Conservation (phyloP, 495 filamentous ascomycete genomes). For the Annulohypoxylon moriforme region DNA sequence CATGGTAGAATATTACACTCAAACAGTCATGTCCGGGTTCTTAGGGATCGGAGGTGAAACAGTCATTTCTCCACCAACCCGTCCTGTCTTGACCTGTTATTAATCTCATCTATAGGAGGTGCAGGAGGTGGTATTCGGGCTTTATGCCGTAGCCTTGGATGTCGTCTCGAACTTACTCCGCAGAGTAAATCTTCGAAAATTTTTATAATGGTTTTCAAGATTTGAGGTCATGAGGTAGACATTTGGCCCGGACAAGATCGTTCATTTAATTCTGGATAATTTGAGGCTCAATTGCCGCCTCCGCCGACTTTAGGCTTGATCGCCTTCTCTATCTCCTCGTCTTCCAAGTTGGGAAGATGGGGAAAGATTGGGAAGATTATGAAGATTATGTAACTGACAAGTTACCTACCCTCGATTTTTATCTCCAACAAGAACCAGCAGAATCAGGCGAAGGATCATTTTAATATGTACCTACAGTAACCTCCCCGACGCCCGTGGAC, state of each 20-base stretch:
- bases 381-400: slow-evolving; percentile 12
- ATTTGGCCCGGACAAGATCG: slow-evolving; percentile 14
- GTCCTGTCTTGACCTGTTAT: neutral
- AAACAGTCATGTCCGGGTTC: neutral
- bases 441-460: slow-evolving; percentile 28
- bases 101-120: slow-evolving; percentile 17
- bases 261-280: slow-evolving; percentile 45
- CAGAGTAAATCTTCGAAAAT: slow-evolving; percentile 2
- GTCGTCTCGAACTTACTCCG: neutral
- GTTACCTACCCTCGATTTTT: slow-evolving; percentile 1
- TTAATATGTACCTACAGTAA: slow-evolving; percentile 40
- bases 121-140: slow-evolving; percentile 7
- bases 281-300: slow-evolving; percentile 37
- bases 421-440: slow-evolving; percentile 17
- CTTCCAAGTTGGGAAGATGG: slow-evolving; percentile 27
- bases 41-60: slow-evolving; percentile 1
- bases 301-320: slow-evolving; percentile 40
- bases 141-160: slow-evolving; percentile 7
- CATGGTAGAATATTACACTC: neutral
- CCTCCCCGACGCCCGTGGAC: slow-evolving; percentile 20
- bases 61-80: neutral
- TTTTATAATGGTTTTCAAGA: neutral
- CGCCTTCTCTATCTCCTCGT: slow-evolving; percentile 17
- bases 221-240: slow-evolving; percentile 6
- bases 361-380: neutral